Conservation (phyloP, 805 yeast genomes). For the Candida tibetensis region DNA sequence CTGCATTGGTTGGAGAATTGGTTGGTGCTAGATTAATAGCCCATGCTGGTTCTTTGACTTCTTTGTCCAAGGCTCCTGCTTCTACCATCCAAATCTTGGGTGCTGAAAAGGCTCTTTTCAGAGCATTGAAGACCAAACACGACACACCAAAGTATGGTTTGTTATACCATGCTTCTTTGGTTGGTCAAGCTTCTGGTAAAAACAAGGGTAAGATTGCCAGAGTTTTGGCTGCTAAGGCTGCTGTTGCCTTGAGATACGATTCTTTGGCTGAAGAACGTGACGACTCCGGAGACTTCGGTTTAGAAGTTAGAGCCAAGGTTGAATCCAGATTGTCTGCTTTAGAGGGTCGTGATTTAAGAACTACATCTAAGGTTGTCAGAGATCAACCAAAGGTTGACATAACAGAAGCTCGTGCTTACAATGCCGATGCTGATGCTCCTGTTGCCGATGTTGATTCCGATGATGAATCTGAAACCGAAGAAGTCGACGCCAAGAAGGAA, state of each 20-base stretch:
- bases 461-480: slow-evolving; percentile 32
- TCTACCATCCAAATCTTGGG: slow-evolving; percentile 97
- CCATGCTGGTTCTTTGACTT: slow-evolving; percentile 92
- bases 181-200: slow-evolving; percentile 97
- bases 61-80: slow-evolving; percentile 97
- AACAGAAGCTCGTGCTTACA: slow-evolving; percentile 82
- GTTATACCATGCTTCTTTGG: slow-evolving; percentile 92
- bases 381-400: slow-evolving; percentile 85
- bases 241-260: slow-evolving; percentile 94
- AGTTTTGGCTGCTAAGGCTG: slow-evolving; percentile 97
- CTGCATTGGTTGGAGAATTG: slow-evolving; percentile 93
- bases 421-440: slow-evolving; percentile 90
- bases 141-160: slow-evolving; percentile 98
- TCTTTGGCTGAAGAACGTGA: slow-evolving; percentile 96
- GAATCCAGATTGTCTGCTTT: slow-evolving; percentile 91
- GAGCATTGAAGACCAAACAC: slow-evolving; percentile 97
- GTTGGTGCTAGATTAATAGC: slow-evolving; percentile 98
- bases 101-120: slow-evolving; percentile 97
- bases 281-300: slow-evolving; percentile 91
- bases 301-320: slow-evolving; percentile 86
- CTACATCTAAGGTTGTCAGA: slow-evolving; percentile 78
- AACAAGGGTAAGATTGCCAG: slow-evolving; percentile 99
- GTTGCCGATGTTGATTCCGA: slow-evolving; percentile 30
- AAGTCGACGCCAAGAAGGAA: slow-evolving; percentile 29
- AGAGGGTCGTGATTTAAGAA: slow-evolving; percentile 95